Base-by-base conservation (phyloP, 208 protist genomes). In the Trypanosoma conorhini region DNA sequence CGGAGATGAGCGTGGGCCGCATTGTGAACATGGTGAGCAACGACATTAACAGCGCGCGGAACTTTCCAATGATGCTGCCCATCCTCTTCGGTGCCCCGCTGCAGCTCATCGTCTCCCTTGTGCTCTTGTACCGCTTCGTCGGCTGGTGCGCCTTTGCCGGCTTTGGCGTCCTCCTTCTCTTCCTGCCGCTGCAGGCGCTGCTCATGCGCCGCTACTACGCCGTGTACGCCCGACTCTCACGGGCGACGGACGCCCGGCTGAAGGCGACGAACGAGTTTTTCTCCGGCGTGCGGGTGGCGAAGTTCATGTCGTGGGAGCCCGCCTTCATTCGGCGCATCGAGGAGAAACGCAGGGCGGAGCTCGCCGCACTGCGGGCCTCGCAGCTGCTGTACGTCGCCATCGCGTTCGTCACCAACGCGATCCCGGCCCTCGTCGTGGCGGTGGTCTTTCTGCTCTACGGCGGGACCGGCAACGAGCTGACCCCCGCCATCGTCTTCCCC, bases 291-390 rank as follows among this genome's bases (percentile, higher is more conserved):
- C 85, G 93, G n/a, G 71, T 98, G 0, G 91, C 93, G 35, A 99
- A 99, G 82, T 85, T 98, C 13, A 98, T 95, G 84, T 83, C 85
- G 21, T 98, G 93, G 93, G 96, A 98, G 69, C 72, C 86, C 21
- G 50, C 44, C 33, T 85, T 95, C 56, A 33, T 71, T 24, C 22
- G 40, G 17, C 17, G 28, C 17, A 65, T 91, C 48, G 57, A 77
- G 26, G 67, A 73, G 31, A 74, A 75, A n/a, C 62, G 86, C 42
- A 1, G 33, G n/a, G n/a, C 35, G 22, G 77, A 89, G 64, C 22
- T 92, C 5, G 33, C 10, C 19, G 48, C 24, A 24, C 24, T 68
- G 46, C 67, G 70, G 35, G 35, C 21, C 12, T 59, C 21, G 52
- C 72, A 85, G 35, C 28, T 56, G 12, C 22, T 63, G 15, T 69